Base-by-base conservation (phyloP, 1,284 basidiomycete species). In the Ustilago tritici region DNA sequence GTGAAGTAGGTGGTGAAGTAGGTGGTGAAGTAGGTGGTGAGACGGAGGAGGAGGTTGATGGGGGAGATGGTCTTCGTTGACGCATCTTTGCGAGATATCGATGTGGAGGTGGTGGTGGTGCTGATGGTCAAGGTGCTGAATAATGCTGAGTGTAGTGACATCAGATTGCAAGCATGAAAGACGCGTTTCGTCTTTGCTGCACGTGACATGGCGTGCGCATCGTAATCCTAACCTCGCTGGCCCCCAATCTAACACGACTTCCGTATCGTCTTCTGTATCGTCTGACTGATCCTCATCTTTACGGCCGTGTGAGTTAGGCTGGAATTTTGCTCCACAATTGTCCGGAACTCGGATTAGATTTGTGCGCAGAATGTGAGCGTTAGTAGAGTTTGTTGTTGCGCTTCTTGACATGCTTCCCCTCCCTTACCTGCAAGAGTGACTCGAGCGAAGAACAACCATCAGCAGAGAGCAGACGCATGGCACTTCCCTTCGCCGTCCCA, bases 311-410 rank as follows among this genome's bases (percentile, higher is more conserved):
- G 23, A 28, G 23, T 28, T 28, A 28, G 23, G 23, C 49, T 50
- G 10, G 2, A n/a, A 19, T 15, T 35, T 36, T 54, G 10, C 15
- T 36, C 5, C 15, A 15, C 31, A 14, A 5, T 35, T 11, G 15
- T 23, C 35, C 53, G 53, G 53, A 54, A 35, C 8, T 54, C 53
- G 53, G 53, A 35, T 4, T 38, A 5, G 31, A 50, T 31, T 50
- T 50, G 11, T 50, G 19, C 46, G 4, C 38, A 40, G 15, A 40
- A 0, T 28, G 38, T 4, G 10, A 40, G 38, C 2, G 38, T 28
- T 28, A 3, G 23, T 28, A 28, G 23, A 28, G 23, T 15, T 19
- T 23, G 2, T 5, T 10, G n/a, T 6, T 46, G 43, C 43, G 43
- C 43, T 46, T 46, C 43, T 46, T 46, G 40, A 41, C 40, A n/a